Base-by-base conservation (phyloP, 148 eudicot species). In the Rhododendron kiyosumense region DNA sequence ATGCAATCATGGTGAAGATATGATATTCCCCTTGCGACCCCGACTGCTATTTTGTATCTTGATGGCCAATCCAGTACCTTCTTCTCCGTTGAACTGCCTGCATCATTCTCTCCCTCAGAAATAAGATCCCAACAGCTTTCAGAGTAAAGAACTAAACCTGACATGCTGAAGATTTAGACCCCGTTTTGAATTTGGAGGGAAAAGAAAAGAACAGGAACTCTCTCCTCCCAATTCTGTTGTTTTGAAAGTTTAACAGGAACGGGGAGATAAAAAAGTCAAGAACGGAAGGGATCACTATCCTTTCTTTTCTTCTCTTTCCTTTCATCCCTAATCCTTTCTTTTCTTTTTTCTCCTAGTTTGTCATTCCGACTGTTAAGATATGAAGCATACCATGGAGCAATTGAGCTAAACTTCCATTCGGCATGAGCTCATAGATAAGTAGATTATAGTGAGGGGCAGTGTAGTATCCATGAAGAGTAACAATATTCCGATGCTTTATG, bases 1-100 rank as follows among this genome's bases (percentile, higher is more conserved):
- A 96, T 92, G 83, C 99, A 96, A 54, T 96, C 99, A 54, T 96
- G 96, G 85, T 96, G 99, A 84, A 96, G 97, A 87, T 96, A 96
- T 5, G 96, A 89, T 86, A 96, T 88, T 49, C 99, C 99, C 81
- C 96, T 93, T 15, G 99, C 99, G 69, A 98, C 93, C 28, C 98
- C 97, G 81, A 94, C 86, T 84, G 98, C 98, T 79, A 96, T 93
- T 89, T 94, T 95, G 90, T 91, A 94, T 89, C 98, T 92, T 78
- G 94, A 32, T 84, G 86, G 83, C 99, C 99, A 96, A 85, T 94
- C 95, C 78, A 96, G 88, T 73, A 85, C 90, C 90, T 83, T 90
- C 90, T 89, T 86, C 75, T 88, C 86, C 65, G 52, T 85, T 13
- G 87, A 84, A 78, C 84, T 92, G 34, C 95, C 98, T 95, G 90